Evolutionary conservation across 495 filamentous ascomycete genomes (phyloP).

Genomic region (Podospora sp.): DNA sequence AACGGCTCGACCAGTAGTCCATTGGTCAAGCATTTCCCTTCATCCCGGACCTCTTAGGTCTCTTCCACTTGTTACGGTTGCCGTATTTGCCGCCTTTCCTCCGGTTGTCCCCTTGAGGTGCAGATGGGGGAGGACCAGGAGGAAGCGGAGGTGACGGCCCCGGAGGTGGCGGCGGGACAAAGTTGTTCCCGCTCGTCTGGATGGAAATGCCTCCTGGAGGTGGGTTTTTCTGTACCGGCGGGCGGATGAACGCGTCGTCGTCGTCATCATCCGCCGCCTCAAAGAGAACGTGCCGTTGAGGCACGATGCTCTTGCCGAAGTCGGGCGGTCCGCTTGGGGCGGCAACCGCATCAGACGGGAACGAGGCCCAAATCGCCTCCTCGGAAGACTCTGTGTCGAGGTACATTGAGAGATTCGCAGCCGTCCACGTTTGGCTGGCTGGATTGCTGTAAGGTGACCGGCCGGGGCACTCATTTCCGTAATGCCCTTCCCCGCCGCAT

Average conservation of each 20-base stretch:
- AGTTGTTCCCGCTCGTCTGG: conserved; percentile 1
- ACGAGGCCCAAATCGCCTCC: conserved; percentile 31
- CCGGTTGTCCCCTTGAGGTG: no score
- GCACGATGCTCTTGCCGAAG: conserved; percentile 38
- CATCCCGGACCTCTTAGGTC: no score
- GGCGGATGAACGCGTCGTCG: conserved; percentile 44
- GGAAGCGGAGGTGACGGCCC: background rate
- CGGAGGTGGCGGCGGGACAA: background rate
- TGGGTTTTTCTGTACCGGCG: conserved; percentile 31
- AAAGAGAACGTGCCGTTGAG: conserved; percentile 43
- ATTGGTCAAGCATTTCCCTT: background rate
- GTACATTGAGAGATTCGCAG: conserved; percentile 38
- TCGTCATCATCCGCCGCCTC: conserved; percentile 46
- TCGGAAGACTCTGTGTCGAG: conserved; percentile 38
- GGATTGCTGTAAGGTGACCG: background rate
- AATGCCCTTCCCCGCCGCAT: conserved; percentile 45
- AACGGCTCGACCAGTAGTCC: no score
- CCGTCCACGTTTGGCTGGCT: conserved; percentile 36
- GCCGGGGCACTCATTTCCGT: conserved; percentile 41
- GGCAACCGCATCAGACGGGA: conserved; percentile 2
- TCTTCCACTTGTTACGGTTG: background rate
- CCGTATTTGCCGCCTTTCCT: background rate
- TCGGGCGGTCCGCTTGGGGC: conserved; percentile 24
- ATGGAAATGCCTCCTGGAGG: background rate
- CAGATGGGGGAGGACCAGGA: background rate